Conservation (phyloP, 1,139 yeast species). For the Geotrichum siamense region DNA sequence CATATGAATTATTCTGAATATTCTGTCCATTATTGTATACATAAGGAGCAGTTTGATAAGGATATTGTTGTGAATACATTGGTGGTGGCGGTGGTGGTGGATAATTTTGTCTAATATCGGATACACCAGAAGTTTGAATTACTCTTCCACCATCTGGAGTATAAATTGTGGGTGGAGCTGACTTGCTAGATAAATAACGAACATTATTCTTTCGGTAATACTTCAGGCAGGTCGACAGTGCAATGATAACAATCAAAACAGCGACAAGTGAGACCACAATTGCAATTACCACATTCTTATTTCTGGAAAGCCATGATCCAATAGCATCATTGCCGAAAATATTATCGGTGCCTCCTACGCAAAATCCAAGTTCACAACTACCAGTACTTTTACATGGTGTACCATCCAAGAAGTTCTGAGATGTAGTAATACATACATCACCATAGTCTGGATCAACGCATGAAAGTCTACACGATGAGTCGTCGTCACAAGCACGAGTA, state of each 20-base stretch:
- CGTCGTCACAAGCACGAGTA: conserved; percentile 31
- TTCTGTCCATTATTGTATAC: conserved; percentile 6
- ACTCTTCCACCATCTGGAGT: background rate
- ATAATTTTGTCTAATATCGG: conserved; percentile 6
- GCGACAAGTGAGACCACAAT: conserved; percentile 19
- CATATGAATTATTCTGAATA: background rate
- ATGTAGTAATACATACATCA: conserved; percentile 28
- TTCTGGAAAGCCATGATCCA: conserved; percentile 18
- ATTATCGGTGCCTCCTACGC: conserved; percentile 27
- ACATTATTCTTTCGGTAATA: conserved; percentile 7
- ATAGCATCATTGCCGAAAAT: conserved; percentile 15
- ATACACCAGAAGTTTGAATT: background rate
- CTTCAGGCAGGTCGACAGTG: conserved; percentile 14
- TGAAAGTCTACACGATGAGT: conserved; percentile 30
- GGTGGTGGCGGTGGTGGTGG: conserved; percentile 16
- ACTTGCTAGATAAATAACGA: conserved; percentile 3
- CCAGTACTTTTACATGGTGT: conserved; percentile 36
- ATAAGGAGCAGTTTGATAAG: background rate
- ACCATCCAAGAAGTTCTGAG: conserved; percentile 36
- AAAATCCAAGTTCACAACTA: conserved; percentile 30
- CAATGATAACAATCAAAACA: conserved; percentile 14
- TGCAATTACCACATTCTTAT: conserved; percentile 21
- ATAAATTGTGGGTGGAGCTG: background rate
- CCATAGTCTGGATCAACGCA: conserved; percentile 31
- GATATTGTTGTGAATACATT: background rate